Evolutionary conservation across 2,329 filamentous ascomycete genomes (phyloP).

Genomic region (Raffaelea ambrosiae): DNA sequence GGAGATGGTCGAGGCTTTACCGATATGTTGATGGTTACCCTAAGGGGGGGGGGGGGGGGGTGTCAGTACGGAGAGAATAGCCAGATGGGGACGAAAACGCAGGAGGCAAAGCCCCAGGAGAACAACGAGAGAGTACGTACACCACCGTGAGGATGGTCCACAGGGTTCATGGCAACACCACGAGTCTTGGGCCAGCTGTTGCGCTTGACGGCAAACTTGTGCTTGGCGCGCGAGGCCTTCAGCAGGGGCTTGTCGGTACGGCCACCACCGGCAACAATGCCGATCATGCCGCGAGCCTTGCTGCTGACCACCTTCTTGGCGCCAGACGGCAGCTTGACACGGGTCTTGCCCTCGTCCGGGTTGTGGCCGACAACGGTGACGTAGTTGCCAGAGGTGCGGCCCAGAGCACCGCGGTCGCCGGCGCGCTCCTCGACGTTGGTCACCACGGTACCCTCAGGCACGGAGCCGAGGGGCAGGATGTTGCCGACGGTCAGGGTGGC

Average conservation of each 20-base stretch:
- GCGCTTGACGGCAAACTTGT: slow-evolving; percentile 99
- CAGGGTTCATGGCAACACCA: slow-evolving; percentile 99
- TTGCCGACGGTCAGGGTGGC: slow-evolving; percentile 95
- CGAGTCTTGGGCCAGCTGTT: slow-evolving; percentile 99
- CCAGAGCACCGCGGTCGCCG: slow-evolving; percentile 92
- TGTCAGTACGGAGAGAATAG: background rate
- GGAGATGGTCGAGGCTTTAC: slow-evolving; percentile 99
- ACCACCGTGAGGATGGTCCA: slow-evolving; percentile 98
- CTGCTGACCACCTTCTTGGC: slow-evolving; percentile 98
- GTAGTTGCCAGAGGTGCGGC: slow-evolving; percentile 98
- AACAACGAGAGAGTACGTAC: slow-evolving; percentile 34
- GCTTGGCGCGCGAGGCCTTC: slow-evolving; percentile 99
- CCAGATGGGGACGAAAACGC: slow-evolving; percentile 4
- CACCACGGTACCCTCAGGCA: slow-evolving; percentile 98
- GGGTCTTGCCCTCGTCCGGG: slow-evolving; percentile 98
- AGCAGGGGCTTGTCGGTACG: slow-evolving; percentile 99
- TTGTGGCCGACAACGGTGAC: slow-evolving; percentile 97
- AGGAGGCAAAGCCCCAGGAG: background rate
- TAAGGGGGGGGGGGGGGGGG: slow-evolving; percentile 36
- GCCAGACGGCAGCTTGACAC: slow-evolving; percentile 97
- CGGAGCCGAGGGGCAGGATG: slow-evolving; percentile 85
- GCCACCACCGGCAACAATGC: slow-evolving; percentile 98
- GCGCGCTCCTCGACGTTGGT: slow-evolving; percentile 99
- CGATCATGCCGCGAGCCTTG: slow-evolving; percentile 93
- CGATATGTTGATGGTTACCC: slow-evolving; percentile 99